These are phyloP conservation scores for Pulveroboletus sp. DNA, from an alignment of 768 basidiomycete genomes.

Conservation along the genomic window DNA sequence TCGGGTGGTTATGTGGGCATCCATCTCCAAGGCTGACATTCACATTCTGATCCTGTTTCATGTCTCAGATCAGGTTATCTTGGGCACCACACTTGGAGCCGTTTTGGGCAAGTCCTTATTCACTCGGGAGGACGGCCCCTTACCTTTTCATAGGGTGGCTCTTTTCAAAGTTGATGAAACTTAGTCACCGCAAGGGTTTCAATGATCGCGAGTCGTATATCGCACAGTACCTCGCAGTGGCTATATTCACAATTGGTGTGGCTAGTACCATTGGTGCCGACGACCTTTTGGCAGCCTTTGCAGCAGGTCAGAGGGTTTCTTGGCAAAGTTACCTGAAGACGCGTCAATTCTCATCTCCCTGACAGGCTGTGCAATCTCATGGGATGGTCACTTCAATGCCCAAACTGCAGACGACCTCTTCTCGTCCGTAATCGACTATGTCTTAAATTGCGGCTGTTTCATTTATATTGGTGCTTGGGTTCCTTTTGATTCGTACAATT, in stretches of 20 bases:
- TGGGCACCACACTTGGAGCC: slow-evolving; percentile 71
- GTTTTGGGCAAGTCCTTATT: slow-evolving; percentile 37
- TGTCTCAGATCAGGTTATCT: slow-evolving; percentile 70
- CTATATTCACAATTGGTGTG: slow-evolving; percentile 75
- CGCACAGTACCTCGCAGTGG: slow-evolving; percentile 75
- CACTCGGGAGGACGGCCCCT: neutral
- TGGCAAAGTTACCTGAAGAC: neutral
- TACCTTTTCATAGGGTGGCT: slow-evolving; percentile 44
- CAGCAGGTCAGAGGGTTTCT: slow-evolving; percentile 51
- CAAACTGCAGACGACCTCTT: slow-evolving; percentile 86
- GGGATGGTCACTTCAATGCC: slow-evolving; percentile 82
- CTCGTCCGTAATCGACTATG: slow-evolving; percentile 85
- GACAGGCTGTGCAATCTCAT: slow-evolving; percentile 82
- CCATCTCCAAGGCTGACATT: neutral
- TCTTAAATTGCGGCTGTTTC: slow-evolving; percentile 79
- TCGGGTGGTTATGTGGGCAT: slow-evolving; percentile 70
- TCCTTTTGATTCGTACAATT: slow-evolving; percentile 59
- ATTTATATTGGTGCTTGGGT: slow-evolving; percentile 89
- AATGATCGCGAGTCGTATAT: slow-evolving; percentile 86
- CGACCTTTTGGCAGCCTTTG: slow-evolving; percentile 88
- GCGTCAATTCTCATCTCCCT: neutral
- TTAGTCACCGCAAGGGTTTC: slow-evolving; percentile 57
- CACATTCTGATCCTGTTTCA: neutral
- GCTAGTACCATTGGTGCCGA: slow-evolving; percentile 80
- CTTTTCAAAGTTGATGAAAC: slow-evolving; percentile 73